Evolutionary conservation across 2,329 filamentous ascomycete genomes (phyloP), one percentile per base, ranked within the genome.

Genomic region (Cryphonectria parasitica): DNA sequence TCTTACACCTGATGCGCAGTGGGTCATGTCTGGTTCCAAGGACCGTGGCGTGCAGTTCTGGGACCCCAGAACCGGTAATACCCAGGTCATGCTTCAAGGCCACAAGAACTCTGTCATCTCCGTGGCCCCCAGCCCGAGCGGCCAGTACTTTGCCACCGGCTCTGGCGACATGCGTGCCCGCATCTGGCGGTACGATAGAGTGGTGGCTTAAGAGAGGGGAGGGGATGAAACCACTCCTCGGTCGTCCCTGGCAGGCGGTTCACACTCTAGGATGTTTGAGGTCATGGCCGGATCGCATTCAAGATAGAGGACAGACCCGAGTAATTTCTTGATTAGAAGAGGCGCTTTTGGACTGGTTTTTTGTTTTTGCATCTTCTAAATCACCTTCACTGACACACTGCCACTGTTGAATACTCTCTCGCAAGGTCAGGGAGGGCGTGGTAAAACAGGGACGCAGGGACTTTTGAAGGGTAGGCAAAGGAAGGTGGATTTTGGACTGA

Each of bases 91-190:
- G 96, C 88, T 99, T 73, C 96, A 98, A 82, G 96, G 96, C 36
- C 96, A 99, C 81, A 98, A 98, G 87, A 98, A 98, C 83, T 97
- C 94, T 15, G 96, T 99, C 76, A 98, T 98, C 77, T 98, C 95
- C 2, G 96, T 99, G 67, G 95, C 96, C 1, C 96, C 96, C 31
- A 97, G 94, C 81, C 96, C 96, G 22, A 90, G 89, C 49, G 95
- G 94, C 71, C 90, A 90, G 74, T 91, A 94, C 79, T 99, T 99
- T 79, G 96, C 96, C 56, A 99, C 96, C 6, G 96, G 96, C 73
- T 98, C 95, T 75, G 96, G 96, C 77, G 96, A 99, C 80, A 97
- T 97, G 93, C 92, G 95, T 79, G 96, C 96, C 68, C 91, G 96
- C 78, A 98, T 99, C 83, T 99, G 96, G 96, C 94, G 92, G 77